Evolutionary conservation across 306 rosid species (phyloP).

Genomic region (Sphenostylis stenocarpa): DNA sequence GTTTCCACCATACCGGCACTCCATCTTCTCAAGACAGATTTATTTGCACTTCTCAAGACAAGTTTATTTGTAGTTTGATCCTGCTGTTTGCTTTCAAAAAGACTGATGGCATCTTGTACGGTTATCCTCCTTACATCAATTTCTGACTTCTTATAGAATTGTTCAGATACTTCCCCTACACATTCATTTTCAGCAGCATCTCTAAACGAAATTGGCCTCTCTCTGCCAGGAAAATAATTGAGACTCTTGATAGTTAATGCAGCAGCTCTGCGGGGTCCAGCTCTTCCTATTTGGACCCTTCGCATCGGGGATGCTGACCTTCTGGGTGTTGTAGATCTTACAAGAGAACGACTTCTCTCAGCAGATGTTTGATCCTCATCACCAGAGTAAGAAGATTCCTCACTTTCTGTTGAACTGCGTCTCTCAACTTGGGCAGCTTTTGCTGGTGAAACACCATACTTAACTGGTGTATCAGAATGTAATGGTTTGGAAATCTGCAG

Average conservation of each 20-base stretch:
- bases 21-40: conserved; percentile 97
- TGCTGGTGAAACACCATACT: conserved; percentile 93
- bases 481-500: conserved; percentile 46
- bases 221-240: conserved; percentile 65
- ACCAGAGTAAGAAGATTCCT: conserved; percentile 70
- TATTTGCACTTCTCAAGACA: conserved; percentile 81
- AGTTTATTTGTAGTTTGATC: conserved; percentile 68
- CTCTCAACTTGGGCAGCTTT: conserved; percentile 89
- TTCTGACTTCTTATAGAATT: conserved; percentile 58
- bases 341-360: conserved; percentile 84
- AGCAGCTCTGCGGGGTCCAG: conserved; percentile 86
- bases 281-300: conserved; percentile 85
- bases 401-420: conserved; percentile 66
- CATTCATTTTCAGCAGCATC: conserved; percentile 51
- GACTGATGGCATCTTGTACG: conserved; percentile 92
- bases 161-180: conserved; percentile 71
- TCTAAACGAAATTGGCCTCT: conserved; percentile 49
- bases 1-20: conserved; percentile 82
- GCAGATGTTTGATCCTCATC: conserved; percentile 65
- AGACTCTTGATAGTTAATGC: conserved; percentile 91
- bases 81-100: conserved; percentile 89
- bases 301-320: conserved; percentile 99
- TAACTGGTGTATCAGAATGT: conserved; percentile 52
- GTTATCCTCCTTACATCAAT: conserved; percentile 78
- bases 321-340: conserved; percentile 72